Percentiles rank a stretch among this genome's conserved stretches.
Evolutionary conservation across 2,329 filamentous ascomycete species (phyloP).

Genomic region (Aspergillus candidus): DNA sequence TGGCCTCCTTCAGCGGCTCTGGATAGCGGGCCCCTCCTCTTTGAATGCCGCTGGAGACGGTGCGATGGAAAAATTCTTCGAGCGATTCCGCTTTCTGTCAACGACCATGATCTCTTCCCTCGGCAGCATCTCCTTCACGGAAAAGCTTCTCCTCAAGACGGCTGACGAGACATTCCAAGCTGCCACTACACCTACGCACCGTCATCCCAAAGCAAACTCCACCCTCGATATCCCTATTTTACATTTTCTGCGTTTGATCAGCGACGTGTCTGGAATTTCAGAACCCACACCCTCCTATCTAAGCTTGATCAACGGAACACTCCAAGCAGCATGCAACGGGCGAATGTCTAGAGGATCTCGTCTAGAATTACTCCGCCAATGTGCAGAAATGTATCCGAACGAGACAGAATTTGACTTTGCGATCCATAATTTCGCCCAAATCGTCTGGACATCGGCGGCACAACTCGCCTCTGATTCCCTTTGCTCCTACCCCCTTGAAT

Average conservation of each 20-base stretch:
- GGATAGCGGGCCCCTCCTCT: slow-evolving; percentile 50
- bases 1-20: slow-evolving; percentile 62
- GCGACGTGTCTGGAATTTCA: slow-evolving; percentile 12
- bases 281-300: slow-evolving; percentile 22
- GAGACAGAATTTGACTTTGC: slow-evolving; percentile 10
- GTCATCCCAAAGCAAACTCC: slow-evolving; percentile 19
- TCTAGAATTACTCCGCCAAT: slow-evolving; percentile 35
- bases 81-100: slow-evolving; percentile 48
- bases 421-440: slow-evolving; percentile 12
- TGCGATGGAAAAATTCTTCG: slow-evolving; percentile 37
- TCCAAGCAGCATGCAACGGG: slow-evolving; percentile 30
- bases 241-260: slow-evolving; percentile 35
- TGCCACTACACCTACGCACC: slow-evolving; percentile 34
- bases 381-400: slow-evolving; percentile 23
- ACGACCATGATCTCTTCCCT: slow-evolving; percentile 46
- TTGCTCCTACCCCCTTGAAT: slow-evolving; percentile 35
- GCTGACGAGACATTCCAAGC: slow-evolving; percentile 52
- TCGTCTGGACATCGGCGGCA: slow-evolving; percentile 34
- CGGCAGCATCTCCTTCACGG: slow-evolving; percentile 46
- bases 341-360: slow-evolving; percentile 31
- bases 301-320: slow-evolving; percentile 23
- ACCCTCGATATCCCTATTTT: slow-evolving; percentile 32
- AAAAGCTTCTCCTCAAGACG: slow-evolving; percentile 45
- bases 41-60: slow-evolving; percentile 25
- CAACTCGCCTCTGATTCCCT: slow-evolving; percentile 33